phyloP scores from a whole-genome alignment of 768 basidiomycete genomes.

The Phlebiopsis gigantea region DNA sequence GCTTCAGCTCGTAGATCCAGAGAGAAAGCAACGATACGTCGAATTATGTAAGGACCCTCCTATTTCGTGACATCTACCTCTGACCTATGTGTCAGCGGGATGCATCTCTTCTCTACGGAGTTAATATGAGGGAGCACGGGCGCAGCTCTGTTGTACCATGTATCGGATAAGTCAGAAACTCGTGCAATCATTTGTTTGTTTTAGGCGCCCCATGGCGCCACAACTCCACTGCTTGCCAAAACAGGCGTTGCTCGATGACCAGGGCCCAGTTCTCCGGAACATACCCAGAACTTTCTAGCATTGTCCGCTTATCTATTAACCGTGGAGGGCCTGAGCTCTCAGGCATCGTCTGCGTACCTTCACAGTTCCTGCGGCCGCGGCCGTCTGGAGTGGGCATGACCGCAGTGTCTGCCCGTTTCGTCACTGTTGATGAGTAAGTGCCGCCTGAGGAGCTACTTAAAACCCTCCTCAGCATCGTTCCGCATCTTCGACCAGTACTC shows the following conservation, averaged over 20 bases:
- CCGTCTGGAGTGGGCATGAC: background rate
- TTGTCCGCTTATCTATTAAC: background rate
- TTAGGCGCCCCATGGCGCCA: no score
- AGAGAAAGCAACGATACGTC: slow-evolving; percentile 61
- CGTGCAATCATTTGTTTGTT: no score
- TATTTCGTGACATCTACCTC: no score
- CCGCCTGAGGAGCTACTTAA: background rate
- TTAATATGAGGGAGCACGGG: no score
- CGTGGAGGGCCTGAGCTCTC: background rate
- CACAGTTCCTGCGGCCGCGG: background rate
- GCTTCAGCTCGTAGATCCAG: slow-evolving; percentile 60
- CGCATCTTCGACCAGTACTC: background rate
- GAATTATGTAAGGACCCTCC: slow-evolving; percentile 47
- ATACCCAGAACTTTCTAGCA: background rate
- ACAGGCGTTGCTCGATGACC: background rate
- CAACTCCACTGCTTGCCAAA: background rate
- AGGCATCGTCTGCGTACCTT: background rate
- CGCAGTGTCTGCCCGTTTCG: background rate
- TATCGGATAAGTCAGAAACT: no score
- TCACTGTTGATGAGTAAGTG: background rate
- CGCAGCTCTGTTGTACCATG: no score
- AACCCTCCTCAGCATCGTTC: background rate
- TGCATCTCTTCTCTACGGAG: no score
- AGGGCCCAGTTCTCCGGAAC: background rate
- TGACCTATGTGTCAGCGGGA: background rate